A percentile compares a stretch with the other conserved stretches of the same genome.
These are phyloP conservation scores for Xylariaceae sp. DNA, from an alignment of 2,329 filamentous ascomycete species.

Conservation along the genomic window DNA sequence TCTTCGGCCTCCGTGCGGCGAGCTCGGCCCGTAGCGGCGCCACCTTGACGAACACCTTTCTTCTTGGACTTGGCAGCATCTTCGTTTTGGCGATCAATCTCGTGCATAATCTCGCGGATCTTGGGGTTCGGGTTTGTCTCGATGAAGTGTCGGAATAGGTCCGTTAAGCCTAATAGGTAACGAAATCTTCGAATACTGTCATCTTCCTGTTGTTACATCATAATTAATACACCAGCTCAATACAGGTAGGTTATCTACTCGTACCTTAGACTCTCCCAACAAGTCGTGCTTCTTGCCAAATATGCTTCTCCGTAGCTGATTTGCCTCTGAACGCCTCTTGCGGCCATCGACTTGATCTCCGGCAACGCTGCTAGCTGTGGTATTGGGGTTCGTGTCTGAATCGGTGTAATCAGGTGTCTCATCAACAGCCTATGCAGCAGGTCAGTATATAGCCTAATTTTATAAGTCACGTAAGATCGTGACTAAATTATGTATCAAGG, in stretches of 20 bases:
- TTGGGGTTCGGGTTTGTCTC: conserved; percentile 95
- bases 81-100: conserved; percentile 91
- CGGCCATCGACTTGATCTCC: conserved; percentile 80
- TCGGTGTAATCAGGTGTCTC: conserved; percentile 69
- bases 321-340: conserved; percentile 82
- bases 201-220: conserved; percentile 65
- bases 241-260: conserved; percentile 23
- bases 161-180: conserved; percentile 91
- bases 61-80: conserved; percentile 74
- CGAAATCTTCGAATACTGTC: conserved; percentile 93
- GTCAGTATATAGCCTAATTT: conserved; percentile 13
- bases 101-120: conserved; percentile 88
- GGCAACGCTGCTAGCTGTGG: conserved; percentile 79
- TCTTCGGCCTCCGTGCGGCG: conserved; percentile 96
- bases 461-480: neutral
- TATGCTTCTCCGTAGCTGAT: conserved; percentile 87
- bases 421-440: conserved; percentile 55
- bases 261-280: conserved; percentile 88
- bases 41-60: conserved; percentile 77
- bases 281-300: conserved; percentile 94
- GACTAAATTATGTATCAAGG: neutral
- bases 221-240: conserved; percentile 15
- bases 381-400: conserved; percentile 69
- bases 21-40: conserved; percentile 75
- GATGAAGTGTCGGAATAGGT: conserved; percentile 98